Conservation (phyloP, 441 rosid genomes). For the Corymbia calophylla region DNA sequence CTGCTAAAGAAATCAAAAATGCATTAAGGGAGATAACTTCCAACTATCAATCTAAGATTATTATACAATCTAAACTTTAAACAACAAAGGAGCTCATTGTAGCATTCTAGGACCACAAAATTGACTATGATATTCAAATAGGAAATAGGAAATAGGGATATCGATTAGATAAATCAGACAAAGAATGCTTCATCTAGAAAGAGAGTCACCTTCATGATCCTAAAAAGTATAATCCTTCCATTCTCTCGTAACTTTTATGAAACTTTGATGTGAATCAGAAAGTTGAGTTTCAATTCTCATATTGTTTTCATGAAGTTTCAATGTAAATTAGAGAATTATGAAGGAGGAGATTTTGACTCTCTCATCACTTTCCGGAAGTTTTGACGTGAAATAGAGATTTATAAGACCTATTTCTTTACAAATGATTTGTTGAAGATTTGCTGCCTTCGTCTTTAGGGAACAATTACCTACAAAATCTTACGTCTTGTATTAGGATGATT, state of each 20-base stretch:
- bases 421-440: neutral
- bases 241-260: neutral
- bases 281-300: too few species aligned
- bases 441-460: neutral
- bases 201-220: neutral
- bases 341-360: neutral
- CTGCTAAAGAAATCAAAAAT: too few species aligned
- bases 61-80: too few species aligned
- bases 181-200: neutral
- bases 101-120: too few species aligned
- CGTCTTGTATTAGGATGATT: neutral
- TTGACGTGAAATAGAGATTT: neutral
- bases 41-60: too few species aligned
- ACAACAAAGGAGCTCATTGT: too few species aligned
- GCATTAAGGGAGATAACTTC: too few species aligned
- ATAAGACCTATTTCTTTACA: neutral
- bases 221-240: too few species aligned
- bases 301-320: neutral
- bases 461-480: neutral
- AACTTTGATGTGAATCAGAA: neutral
- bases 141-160: neutral
- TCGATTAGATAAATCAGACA: neutral
- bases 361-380: neutral
- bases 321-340: accelerated
- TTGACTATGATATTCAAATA: too few species aligned